Conservation (phyloP, 129 eudicot species). For the Centella asiatica region DNA sequence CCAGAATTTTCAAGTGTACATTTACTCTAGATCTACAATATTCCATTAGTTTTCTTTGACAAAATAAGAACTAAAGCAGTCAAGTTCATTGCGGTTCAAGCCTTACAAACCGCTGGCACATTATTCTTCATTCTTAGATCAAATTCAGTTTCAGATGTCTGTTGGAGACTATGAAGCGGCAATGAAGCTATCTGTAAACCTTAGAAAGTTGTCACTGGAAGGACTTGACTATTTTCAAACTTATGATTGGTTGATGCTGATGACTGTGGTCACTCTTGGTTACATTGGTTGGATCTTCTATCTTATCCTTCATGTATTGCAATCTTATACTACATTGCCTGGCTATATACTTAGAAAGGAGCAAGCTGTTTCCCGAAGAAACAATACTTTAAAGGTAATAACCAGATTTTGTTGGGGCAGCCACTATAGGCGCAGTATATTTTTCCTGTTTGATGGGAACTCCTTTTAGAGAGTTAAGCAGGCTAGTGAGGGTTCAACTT, state of each 20-base stretch:
- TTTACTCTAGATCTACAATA: neutral
- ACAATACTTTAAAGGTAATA: constrained; percentile 47
- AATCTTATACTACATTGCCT: constrained; percentile 69
- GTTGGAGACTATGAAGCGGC: constrained; percentile 59
- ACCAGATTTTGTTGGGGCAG: neutral
- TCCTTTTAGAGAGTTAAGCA: neutral
- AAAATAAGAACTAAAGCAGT: constrained; percentile 61
- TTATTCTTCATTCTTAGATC: constrained; percentile 42
- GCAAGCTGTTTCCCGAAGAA: constrained; percentile 40
- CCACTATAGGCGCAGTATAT: neutral
- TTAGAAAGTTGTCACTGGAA: constrained; percentile 71
- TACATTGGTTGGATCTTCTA: constrained; percentile 94
- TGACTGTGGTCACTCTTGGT: constrained; percentile 83
- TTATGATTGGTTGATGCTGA: constrained; percentile 96
- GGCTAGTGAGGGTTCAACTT: neutral
- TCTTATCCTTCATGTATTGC: constrained; percentile 82
- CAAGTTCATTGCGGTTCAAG: constrained; percentile 64
- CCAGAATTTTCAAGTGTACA: neutral
- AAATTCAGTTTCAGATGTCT: constrained; percentile 56
- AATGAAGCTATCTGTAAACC: constrained; percentile 54
- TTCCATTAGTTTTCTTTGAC: constrained; percentile 33
- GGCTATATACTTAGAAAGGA: constrained; percentile 45
- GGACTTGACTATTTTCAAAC: constrained; percentile 98
- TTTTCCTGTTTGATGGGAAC: neutral
- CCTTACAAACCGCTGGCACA: constrained; percentile 73